Evolutionary conservation across 2,329 filamentous ascomycete genomes (phyloP), one percentile per base, ranked within the genome.

Genomic region (Dothistroma septosporum): DNA sequence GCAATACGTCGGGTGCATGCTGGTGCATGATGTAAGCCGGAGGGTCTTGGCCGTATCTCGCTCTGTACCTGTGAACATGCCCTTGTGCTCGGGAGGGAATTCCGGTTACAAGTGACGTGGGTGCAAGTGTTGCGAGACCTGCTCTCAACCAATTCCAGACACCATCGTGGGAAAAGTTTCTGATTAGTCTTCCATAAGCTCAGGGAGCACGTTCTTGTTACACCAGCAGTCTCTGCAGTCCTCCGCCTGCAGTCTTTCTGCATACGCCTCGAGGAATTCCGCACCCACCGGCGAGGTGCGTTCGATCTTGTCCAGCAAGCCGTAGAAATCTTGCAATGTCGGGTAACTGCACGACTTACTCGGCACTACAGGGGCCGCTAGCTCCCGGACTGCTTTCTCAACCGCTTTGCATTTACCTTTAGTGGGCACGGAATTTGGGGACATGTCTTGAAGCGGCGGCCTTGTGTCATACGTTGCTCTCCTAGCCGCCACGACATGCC

Each of bases 221-320:
- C 64, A 62, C 66, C 66, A 68, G 41, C 66, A 68, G 33, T 62
- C 41, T 44, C 58, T 64, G 52, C 66, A 68, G 8, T 22, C 33
- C 33, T 66, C 66, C 7, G 33, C 22, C 31, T 65, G 61, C 52
- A 66, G 52, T 33, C 60, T 56, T 11, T 65, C 64, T 14, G 66
- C 66, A 53, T 68, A 68, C 14, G 66, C 62, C 47, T 68, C 66
- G 8, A 66, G 57, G 52, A 59, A 68, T 28, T 53, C 47, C 1
- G 64, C 62, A 46, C 48, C 62, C 58, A 66, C 61, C 8, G 61
- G 61, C 4, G 62, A 64, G 11, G 61, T 66, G 22, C 61, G 59
- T 50, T 66, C 64, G 46, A 68, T 62, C 62, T 65, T 68, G 57
- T 68, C 66, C 16, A 68, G 53, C 12, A 64, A 49, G 46, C 58